phyloP scores from a whole-genome alignment of 306 rosid species.

The Vigna radiata region DNA sequence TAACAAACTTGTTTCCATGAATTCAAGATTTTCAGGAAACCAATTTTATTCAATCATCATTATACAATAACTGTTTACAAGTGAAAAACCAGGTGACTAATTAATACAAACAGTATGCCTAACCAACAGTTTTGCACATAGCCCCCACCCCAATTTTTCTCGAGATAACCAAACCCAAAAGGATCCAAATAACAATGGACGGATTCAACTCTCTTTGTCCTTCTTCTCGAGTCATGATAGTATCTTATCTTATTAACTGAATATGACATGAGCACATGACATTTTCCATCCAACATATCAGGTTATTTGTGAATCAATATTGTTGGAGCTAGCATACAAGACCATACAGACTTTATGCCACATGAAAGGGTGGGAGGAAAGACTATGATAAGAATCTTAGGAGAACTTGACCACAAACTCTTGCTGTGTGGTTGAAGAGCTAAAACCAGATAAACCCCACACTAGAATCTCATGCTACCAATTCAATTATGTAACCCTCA shows the following conservation, averaged over 20 bases:
- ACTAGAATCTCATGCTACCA: neutral
- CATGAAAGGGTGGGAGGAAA: neutral
- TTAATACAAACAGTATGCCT: neutral
- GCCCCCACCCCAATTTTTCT: slow-evolving; percentile 12
- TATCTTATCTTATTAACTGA: slow-evolving; percentile 14
- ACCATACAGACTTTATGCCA: neutral
- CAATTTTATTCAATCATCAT: slow-evolving; percentile 4
- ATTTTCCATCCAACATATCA: slow-evolving; percentile 16
- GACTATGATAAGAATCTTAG: neutral
- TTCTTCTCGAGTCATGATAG: slow-evolving; percentile 27
- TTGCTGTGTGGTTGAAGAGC: neutral
- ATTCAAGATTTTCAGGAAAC: neutral
- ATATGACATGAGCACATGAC: neutral
- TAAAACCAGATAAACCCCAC: neutral
- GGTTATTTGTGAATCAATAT: slow-evolving; percentile 11
- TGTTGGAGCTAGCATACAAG: slow-evolving; percentile 22
- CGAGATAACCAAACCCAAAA: slow-evolving; percentile 24
- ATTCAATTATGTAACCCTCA: neutral
- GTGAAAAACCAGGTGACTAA: slow-evolving; percentile 17
- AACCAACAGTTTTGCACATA: slow-evolving; percentile 12
- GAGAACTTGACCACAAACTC: neutral
- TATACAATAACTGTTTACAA: neutral
- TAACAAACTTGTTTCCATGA: slow-evolving; percentile 7
- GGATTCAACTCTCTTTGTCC: slow-evolving; percentile 5
- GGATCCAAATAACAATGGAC: slow-evolving; percentile 4